Evolutionary conservation across 768 basidiomycete species (phyloP).

Genomic region (Phallus indusiatus): DNA sequence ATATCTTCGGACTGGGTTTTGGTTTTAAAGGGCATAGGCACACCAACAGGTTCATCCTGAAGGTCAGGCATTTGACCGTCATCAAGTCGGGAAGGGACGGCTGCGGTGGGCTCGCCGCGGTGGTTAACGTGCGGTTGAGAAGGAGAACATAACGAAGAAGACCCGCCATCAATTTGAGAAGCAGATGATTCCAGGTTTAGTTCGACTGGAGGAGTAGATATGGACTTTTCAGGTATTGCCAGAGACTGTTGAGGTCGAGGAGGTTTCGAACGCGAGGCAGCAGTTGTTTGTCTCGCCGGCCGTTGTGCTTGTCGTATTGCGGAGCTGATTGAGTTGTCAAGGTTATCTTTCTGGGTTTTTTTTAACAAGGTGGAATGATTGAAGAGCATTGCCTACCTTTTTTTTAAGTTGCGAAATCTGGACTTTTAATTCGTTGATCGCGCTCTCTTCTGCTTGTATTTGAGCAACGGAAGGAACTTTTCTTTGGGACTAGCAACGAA

Average conservation of each 20-base stretch:
- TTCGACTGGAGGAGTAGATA: no score
- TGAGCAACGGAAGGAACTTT: constrained; percentile 20
- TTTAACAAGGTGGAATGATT: background rate
- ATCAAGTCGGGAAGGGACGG: no score
- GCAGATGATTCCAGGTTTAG: no score
- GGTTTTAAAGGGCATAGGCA: background rate
- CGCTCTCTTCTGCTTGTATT: constrained; percentile 31
- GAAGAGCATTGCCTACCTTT: constrained; percentile 20
- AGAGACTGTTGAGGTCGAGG: no score
- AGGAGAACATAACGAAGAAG: no score
- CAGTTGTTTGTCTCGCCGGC: no score
- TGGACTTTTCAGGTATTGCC: no score
- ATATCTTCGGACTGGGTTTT: background rate
- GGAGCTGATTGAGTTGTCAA: background rate
- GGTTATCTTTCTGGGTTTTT: background rate
- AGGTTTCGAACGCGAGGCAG: no score
- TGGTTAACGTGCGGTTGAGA: no score
- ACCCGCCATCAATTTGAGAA: no score
- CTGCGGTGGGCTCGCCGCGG: no score
- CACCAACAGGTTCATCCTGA: background rate
- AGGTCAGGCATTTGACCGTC: background rate
- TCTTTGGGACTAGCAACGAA: constrained; percentile 4
- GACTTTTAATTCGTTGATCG: constrained; percentile 33
- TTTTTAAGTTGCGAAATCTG: constrained; percentile 31
- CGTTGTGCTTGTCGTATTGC: no score